Evolutionary conservation across 345 rosid genomes (phyloP), one percentile per base, ranked within the genome.

Genomic region (Populus euphratica): DNA sequence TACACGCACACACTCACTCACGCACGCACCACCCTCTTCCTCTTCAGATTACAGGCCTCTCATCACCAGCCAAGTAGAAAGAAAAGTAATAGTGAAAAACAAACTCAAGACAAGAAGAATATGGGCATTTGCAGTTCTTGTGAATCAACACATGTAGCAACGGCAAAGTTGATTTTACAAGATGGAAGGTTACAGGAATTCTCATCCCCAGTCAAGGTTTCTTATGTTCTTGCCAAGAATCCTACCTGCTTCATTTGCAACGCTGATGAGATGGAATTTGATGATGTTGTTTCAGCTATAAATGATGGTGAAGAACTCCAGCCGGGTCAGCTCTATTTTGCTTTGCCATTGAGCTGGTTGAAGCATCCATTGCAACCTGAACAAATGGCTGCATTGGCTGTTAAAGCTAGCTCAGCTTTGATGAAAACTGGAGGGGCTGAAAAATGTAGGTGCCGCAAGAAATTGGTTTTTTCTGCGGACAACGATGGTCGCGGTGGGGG

Each of bases 351-450:
- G 78, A 85, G 74, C 70, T 76, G 91, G 81, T 81, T 96, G 66
- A 85, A 82, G 68, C 90, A 81, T 68, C 95, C 93, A 5, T 85
- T 96, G 38, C 91, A 86, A 64, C 86, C 95, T 0, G 93, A 92
- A 74, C 94, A 96, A 74, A 94, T 96, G 99, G 99, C 99, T 20
- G 94, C 99, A 82, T 87, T 96, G 86, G 99, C 99, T 0, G 98
- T 96, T 21, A 94, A 90, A 85, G 99, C 99, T 12, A 96, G 95
- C 89, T 81, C 95, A 2, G 99, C 99, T 6, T 81, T 96, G 1
- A 86, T 85, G 95, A 91, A 81, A 69, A 61, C 67, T 18, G 75
- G 72, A 31, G 83, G 88, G 16, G 85, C 79, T 27, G 85, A 84
- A 14, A 80, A 83, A 82, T 82, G 90, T 17, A 77, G 84, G 66